A percentile compares a stretch with the other conserved stretches of the same genome.
Evolutionary conservation across 192 early-diverging fungal species (phyloP).

Genomic region (Backusella luteola): DNA sequence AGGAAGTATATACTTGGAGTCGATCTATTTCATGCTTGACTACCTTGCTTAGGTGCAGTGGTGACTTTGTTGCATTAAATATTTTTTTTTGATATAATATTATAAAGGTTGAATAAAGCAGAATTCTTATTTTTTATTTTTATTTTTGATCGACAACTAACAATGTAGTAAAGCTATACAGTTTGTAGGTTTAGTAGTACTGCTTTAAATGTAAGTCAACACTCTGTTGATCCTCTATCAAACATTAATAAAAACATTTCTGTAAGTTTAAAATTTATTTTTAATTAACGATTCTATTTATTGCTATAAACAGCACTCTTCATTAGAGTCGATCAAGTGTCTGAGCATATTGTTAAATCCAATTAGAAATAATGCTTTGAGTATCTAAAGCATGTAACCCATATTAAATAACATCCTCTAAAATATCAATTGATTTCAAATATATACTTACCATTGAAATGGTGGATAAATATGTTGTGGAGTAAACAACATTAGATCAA

Average conservation of each 20-base stretch:
- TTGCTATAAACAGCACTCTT: not conserved
- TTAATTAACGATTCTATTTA: not conserved
- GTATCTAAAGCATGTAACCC: not conserved
- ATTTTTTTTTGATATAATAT: not conserved
- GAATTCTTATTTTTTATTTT: not conserved
- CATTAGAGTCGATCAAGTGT: not conserved
- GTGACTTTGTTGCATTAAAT: not conserved
- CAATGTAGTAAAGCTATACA: no score
- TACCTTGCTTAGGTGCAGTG: not conserved
- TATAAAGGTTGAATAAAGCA: not conserved
- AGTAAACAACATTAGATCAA: no score
- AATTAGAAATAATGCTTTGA: not conserved
- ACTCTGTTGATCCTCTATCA: not conserved
- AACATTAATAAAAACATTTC: not conserved
- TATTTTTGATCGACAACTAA: not conserved
- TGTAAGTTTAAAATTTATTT: not conserved
- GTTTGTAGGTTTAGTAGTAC: no score
- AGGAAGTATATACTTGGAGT: not conserved
- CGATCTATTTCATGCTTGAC: not conserved
- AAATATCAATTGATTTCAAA: not conserved
- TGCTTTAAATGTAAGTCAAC: not conserved
- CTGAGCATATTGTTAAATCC: not conserved
- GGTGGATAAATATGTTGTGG: not conserved
- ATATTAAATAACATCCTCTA: not conserved
- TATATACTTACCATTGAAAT: not conserved